Evolutionary conservation across 2,329 filamentous ascomycete genomes (phyloP).

Genomic region (Beauveria sp.): DNA sequence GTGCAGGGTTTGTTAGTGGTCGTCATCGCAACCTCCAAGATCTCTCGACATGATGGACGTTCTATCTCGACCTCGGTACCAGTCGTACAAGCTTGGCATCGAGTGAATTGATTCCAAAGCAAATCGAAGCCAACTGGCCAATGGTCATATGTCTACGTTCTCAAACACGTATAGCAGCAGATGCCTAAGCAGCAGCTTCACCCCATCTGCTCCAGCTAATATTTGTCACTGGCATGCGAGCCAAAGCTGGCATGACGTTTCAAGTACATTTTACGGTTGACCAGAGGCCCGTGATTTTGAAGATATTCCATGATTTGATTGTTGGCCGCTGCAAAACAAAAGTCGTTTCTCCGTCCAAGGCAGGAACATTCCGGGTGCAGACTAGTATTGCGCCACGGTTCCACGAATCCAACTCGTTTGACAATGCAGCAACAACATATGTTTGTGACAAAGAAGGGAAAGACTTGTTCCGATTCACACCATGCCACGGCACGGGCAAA

Average conservation of each 20-base stretch:
- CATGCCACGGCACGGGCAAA: background rate
- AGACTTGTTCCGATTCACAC: background rate
- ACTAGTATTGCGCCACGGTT: background rate
- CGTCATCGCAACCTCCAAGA: no score
- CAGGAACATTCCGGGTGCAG: no score
- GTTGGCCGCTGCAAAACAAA: no score
- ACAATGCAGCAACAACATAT: background rate
- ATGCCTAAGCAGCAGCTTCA: background rate
- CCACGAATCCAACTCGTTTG: background rate
- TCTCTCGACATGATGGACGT: no score
- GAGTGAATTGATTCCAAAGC: background rate
- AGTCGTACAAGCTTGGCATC: background rate
- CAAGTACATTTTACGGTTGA: background rate
- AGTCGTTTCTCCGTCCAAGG: no score
- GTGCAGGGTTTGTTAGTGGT: no score
- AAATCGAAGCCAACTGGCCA: background rate
- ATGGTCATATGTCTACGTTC: background rate
- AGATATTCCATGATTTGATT: no score
- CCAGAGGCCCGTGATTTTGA: background rate
- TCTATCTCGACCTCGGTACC: no score
- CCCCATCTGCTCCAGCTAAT: background rate
- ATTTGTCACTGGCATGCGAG: background rate
- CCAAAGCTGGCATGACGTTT: background rate
- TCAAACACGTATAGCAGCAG: background rate
- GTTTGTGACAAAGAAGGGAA: background rate